Conservation (phyloP, 2,329 filamentous ascomycete species). For the Fusarium globosum region DNA sequence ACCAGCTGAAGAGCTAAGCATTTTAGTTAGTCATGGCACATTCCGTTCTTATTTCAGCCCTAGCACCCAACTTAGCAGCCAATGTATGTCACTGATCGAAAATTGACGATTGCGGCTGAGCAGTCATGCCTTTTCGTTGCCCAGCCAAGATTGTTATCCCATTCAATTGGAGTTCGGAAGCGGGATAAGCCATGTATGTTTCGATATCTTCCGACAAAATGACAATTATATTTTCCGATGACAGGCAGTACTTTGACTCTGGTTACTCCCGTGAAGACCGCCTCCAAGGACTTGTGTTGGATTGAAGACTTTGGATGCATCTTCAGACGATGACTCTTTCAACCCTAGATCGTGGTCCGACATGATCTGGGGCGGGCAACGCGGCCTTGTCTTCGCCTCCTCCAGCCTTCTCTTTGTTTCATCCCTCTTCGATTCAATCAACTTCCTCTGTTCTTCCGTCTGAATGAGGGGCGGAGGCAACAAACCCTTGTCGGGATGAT, state of each 20-base stretch:
- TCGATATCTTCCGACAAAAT: not conserved
- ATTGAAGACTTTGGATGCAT: not conserved
- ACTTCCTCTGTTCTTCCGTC: not conserved
- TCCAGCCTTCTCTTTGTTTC: not conserved
- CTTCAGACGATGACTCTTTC: not conserved
- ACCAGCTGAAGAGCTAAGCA: slow-evolving; percentile 11
- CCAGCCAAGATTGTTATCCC: not conserved
- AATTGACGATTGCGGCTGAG: slow-evolving; percentile 7
- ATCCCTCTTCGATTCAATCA: not conserved
- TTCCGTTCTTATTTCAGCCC: not conserved
- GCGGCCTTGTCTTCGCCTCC: not conserved
- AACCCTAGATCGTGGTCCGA: not conserved
- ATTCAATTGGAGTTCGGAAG: not conserved
- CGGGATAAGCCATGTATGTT: not conserved
- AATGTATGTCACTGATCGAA: not conserved
- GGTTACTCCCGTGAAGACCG: no score
- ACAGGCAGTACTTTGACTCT: not conserved
- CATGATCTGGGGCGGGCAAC: not conserved
- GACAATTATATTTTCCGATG: not conserved
- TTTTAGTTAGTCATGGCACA: not conserved
- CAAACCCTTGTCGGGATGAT: not conserved
- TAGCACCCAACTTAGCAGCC: not conserved
- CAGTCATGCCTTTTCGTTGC: not conserved
- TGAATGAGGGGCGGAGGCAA: not conserved
- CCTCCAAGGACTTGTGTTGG: fast-evolving